Evolutionary conservation across 768 basidiomycete species (phyloP), one percentile per base, ranked within the genome.

Genomic region (Amanita inopinata): DNA sequence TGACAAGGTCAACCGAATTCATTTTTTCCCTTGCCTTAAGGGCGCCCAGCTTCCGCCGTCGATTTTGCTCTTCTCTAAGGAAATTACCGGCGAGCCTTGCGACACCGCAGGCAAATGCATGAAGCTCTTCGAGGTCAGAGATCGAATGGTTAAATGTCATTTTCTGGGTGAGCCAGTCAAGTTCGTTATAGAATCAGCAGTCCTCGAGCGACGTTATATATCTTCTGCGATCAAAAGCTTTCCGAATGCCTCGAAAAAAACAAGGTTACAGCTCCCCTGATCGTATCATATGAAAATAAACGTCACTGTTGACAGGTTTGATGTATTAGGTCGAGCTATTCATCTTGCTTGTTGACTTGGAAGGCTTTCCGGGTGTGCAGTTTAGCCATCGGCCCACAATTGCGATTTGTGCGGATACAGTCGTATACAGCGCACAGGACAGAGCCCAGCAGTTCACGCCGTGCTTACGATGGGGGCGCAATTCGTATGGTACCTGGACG

Each of bases 1-100:
- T 54, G 14, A 56, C 55, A 9, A 56, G 52, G 38, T 56, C 55
- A 10, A 56, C 55, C 2, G 55, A 50, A 35, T 53, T 55, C 31
- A 55, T 46, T 35, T 55, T 55, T 40, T 57, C 53, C 23, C 43
- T 36, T n/a, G 53, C 45, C 2, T 43, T 17, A 7, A 51, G 43
- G 3, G 49, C 27, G 9, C 31, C n/a, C 2, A 48, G 20, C 20
- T 33, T 51, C 28, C 48, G 46, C 22, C 55, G 47, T n/a, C 51
- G 53, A n/a, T 51, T 34, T 31, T 53, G 53, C 18, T 53, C 53
- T 14, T 50, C 49, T 9, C 53, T 44, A 19, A 53, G 40, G 24
- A 53, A 53, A 23, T 37, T 35, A 19, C 53, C 51, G 1, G 53
- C 55, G 11, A 34, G 46, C 33, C 53, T 44, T 3, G 55, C 51